A percentile compares a stretch with the other conserved stretches of the same genome.
Conservation (phyloP, 1,139 yeast genomes). For the Sugiyamaella paludigena region DNA sequence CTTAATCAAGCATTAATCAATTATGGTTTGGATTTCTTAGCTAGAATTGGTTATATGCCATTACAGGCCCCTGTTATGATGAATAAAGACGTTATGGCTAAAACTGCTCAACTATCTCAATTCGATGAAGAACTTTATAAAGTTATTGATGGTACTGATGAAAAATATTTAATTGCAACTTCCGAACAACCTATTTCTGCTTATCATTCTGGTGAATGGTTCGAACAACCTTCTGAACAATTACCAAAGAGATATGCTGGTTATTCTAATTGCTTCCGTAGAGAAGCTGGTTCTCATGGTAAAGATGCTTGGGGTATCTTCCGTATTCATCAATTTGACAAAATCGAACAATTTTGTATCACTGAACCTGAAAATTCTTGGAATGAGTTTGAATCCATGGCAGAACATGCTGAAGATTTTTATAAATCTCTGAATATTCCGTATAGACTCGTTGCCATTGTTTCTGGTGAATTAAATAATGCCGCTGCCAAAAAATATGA, state of each 20-base stretch:
- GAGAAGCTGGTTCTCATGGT: constrained; percentile 99
- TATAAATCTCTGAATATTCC: constrained; percentile 91
- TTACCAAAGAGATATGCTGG: constrained; percentile 94
- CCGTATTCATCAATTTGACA: constrained; percentile 98
- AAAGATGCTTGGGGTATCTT: constrained; percentile 99
- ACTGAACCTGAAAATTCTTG: constrained; percentile 98
- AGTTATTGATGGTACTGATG: constrained; percentile 95
- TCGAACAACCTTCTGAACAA: constrained; percentile 95
- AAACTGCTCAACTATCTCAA: constrained; percentile 96
- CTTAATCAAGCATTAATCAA: constrained; percentile 96
- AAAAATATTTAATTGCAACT: constrained; percentile 95
- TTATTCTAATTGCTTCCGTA: constrained; percentile 96
- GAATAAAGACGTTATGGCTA: constrained; percentile 99
- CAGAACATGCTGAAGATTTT: constrained; percentile 84
- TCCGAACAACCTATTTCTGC: constrained; percentile 99
- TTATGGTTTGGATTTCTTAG: constrained; percentile 85
- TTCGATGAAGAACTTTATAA: constrained; percentile 97
- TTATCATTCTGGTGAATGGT: constrained; percentile 97
- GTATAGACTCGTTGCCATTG: constrained; percentile 96
- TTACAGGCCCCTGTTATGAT: constrained; percentile 99
- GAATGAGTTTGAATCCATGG: constrained; percentile 96
- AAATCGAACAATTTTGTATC: constrained; percentile 89
- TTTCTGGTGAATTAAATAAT: constrained; percentile 96
- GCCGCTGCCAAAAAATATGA: constrained; percentile 99
- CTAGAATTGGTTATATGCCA: constrained; percentile 78